These are phyloP conservation scores for Coriolopsis trogii DNA, from an alignment of 1,284 basidiomycete species.

Conservation along the genomic window DNA sequence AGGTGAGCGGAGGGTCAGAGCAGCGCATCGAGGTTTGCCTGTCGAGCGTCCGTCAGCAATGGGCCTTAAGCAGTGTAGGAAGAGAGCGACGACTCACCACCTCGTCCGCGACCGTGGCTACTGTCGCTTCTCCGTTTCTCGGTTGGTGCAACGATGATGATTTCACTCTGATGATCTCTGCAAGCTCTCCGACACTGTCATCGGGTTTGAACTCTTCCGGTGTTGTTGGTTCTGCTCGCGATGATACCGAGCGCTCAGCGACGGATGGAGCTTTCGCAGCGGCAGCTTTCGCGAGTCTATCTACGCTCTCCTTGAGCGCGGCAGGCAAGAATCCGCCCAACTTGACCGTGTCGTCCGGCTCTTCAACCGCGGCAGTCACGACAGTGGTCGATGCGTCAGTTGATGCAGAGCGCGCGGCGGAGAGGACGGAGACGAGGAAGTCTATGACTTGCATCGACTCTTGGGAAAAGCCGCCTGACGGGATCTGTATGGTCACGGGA, in stretches of 20 bases:
- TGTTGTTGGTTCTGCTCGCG: too few relatives aligned
- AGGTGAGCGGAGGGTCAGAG: neutral
- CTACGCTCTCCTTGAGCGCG: neutral
- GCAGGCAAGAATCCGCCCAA: conserved; percentile 1
- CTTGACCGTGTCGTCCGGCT: neutral
- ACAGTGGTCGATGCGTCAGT: neutral
- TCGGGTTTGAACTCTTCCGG: neutral
- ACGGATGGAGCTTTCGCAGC: neutral
- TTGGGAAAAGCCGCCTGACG: neutral
- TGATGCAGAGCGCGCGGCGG: neutral
- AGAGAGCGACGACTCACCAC: neutral
- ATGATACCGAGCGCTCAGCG: neutral
- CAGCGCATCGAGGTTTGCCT: neutral
- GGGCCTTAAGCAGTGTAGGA: neutral
- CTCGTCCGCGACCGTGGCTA: neutral
- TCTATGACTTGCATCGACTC: conserved; percentile 10
- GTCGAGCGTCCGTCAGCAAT: neutral
- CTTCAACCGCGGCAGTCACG: neutral
- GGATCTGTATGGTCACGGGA: neutral
- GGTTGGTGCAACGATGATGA: neutral
- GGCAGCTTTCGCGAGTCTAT: too few relatives aligned
- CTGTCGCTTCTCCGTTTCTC: neutral
- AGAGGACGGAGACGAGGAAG: conserved; percentile 8
- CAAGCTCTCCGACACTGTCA: neutral
- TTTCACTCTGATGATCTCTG: neutral